Evolutionary conservation across 768 basidiomycete species (phyloP).

Genomic region (Cyathus striatus): DNA sequence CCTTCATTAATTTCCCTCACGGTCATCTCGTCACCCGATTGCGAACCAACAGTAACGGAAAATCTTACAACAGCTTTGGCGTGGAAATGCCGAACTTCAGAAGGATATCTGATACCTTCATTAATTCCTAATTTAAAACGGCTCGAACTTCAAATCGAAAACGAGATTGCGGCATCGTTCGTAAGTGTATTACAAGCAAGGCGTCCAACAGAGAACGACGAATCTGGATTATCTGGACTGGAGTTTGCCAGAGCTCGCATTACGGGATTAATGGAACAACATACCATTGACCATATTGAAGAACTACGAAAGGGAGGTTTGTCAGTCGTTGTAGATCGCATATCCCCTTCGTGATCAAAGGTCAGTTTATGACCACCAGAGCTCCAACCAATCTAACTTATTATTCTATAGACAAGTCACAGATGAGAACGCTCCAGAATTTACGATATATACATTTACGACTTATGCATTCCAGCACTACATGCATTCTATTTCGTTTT

Average conservation of each 20-base stretch:
- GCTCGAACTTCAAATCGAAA: conserved; percentile 31
- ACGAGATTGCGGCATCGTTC: conserved; percentile 24
- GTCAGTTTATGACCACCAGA: no score
- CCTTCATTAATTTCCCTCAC: conserved; percentile 27
- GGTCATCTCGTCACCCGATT: conserved; percentile 20
- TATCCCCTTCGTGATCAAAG: no score
- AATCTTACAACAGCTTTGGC: conserved; percentile 27
- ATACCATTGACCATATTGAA: conserved; percentile 11
- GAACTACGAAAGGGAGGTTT: conserved; percentile 3
- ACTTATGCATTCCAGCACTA: conserved; percentile 1
- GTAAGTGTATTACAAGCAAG: conserved; percentile 31
- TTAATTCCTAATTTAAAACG: conserved; percentile 27
- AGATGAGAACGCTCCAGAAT: not conserved
- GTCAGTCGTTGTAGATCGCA: conserved; percentile 1
- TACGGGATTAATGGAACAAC: conserved; percentile 10
- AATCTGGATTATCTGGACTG: conserved; percentile 6
- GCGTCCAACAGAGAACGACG: conserved; percentile 7
- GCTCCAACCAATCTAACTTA: no score
- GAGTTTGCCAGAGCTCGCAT: conserved; percentile 8
- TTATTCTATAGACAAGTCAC: no score
- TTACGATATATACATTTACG: not conserved
- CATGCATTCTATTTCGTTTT: conserved; percentile 12
- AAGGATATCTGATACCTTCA: conserved; percentile 11
- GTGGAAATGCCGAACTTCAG: conserved; percentile 22
- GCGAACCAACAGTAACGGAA: conserved; percentile 25